Base-by-base conservation (phyloP, 2,329 filamentous ascomycete genomes). In the Zopfia rhizophila region DNA sequence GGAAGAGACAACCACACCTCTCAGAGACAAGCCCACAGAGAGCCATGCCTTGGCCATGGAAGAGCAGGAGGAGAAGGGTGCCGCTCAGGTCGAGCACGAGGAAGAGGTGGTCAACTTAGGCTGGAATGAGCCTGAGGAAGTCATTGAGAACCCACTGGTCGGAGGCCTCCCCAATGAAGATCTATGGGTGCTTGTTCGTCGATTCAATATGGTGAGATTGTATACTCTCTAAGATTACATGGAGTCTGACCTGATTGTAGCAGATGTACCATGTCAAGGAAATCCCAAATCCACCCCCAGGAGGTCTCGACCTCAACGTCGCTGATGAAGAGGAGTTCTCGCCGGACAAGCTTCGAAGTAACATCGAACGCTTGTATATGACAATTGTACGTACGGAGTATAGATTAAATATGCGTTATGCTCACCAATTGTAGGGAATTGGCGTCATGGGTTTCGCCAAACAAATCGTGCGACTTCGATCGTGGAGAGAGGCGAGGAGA, bases 261-360 rank as follows among this genome's bases (percentile, higher is more conserved):
- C 82, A 85, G 82, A 82, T 85, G 68, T 85, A 85, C 65, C 80
- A 84, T 72, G 88, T 94, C 57, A 90, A 89, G 66, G 84, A 87
- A 19, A 82, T 86, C 7, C 73, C 80, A 0, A 69, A 79, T 35
- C 71, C 82, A 6, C 78, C 82, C 1, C 80, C 88, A 1, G 88
- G 87, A 5, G 83, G 85, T 11, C 75, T 96, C 25, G 90, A 95
- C 67, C 79, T 95, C 47, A 90, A 91, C 57, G 87, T 90, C 44
- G 86, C 89, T 4, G 87, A 91, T 27, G 86, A 93, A 41, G 90
- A 94, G 56, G 88, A 92, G 45, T 94, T 94, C 67, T 90, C 88
- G 0, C 90, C 90, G 0, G 90, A 94, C 62, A 94, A 94, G 72
- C 75, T 95, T 31, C 81, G 90, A 8, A 83, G 86, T 2, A 91